Percentiles rank a stretch among this genome's conserved stretches.
phyloP scores from a whole-genome alignment of 1,284 basidiomycete genomes.

The Microbotryum violaceum region DNA sequence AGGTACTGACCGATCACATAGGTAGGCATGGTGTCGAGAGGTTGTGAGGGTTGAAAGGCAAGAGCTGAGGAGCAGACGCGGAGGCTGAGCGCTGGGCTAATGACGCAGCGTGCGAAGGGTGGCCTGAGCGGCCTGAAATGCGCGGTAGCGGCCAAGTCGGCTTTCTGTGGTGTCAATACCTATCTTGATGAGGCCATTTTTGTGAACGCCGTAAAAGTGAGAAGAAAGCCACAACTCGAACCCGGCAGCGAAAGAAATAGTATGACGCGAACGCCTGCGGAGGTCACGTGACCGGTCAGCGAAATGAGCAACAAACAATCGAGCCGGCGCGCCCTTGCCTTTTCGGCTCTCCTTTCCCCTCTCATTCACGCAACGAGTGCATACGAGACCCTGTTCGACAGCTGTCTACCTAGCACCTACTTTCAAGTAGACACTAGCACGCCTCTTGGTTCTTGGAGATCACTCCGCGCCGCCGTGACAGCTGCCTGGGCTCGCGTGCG shows the following conservation, averaged over 20 bases:
- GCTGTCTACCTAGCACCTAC: too few species aligned
- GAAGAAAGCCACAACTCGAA: too few species aligned
- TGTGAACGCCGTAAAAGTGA: too few species aligned
- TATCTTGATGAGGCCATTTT: too few species aligned
- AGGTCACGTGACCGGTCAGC: neutral
- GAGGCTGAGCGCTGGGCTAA: neutral
- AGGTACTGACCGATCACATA: slow-evolving; percentile 24
- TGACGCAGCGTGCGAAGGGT: neutral
- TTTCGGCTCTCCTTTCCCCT: neutral
- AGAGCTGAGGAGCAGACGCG: neutral
- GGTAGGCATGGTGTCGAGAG: slow-evolving; percentile 11
- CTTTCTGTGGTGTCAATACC: too few species aligned
- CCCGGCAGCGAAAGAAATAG: too few species aligned
- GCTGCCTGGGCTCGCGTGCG: too few species aligned
- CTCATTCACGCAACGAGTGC: too few species aligned
- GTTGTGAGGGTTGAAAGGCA: neutral
- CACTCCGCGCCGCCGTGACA: too few species aligned
- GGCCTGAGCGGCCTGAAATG: neutral
- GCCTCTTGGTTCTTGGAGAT: too few species aligned
- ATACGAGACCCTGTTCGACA: too few species aligned
- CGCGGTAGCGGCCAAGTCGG: neutral
- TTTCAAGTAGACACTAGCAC: too few species aligned
- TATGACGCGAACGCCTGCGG: neutral
- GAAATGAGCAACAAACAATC: neutral
- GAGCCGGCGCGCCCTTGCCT: neutral